Evolutionary conservation across 2,329 filamentous ascomycete genomes (phyloP).

Genomic region (Claviceps fusiformis): DNA sequence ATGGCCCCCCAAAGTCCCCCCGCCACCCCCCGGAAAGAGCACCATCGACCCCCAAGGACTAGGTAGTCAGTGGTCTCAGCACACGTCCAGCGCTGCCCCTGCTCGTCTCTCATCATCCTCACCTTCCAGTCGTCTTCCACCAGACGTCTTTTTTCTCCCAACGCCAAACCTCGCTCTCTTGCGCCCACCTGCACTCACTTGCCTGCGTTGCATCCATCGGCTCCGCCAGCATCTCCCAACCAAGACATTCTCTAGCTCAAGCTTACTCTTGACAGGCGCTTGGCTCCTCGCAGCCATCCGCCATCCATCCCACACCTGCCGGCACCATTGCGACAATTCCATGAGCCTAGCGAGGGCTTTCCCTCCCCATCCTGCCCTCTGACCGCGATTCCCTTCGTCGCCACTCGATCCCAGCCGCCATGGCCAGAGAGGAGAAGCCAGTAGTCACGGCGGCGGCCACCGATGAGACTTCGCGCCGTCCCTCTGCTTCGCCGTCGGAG

Average conservation of each 20-base stretch:
- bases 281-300: background rate
- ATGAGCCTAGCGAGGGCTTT: slow-evolving; percentile 5
- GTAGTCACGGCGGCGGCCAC: slow-evolving; percentile 10
- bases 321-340: slow-evolving; percentile 9
- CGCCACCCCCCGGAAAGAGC: no score
- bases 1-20: background rate
- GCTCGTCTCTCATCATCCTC: background rate
- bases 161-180: background rate
- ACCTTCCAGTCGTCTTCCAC: background rate
- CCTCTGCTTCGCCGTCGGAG: slow-evolving; percentile 7
- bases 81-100: background rate
- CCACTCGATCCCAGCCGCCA: slow-evolving; percentile 6
- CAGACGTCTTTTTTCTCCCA: background rate
- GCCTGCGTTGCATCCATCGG: background rate
- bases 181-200: background rate
- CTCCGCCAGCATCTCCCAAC: background rate
- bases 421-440: slow-evolving; percentile 19
- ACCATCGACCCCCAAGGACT: no score
- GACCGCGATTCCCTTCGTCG: background rate
- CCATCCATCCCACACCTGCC: background rate
- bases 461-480: slow-evolving; percentile 8
- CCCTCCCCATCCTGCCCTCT: slow-evolving; percentile 3
- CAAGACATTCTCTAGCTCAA: background rate
- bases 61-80: no score
- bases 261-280: background rate